Evolutionary conservation across 2,329 filamentous ascomycete genomes (phyloP).

Genomic region (Venturia effusa): DNA sequence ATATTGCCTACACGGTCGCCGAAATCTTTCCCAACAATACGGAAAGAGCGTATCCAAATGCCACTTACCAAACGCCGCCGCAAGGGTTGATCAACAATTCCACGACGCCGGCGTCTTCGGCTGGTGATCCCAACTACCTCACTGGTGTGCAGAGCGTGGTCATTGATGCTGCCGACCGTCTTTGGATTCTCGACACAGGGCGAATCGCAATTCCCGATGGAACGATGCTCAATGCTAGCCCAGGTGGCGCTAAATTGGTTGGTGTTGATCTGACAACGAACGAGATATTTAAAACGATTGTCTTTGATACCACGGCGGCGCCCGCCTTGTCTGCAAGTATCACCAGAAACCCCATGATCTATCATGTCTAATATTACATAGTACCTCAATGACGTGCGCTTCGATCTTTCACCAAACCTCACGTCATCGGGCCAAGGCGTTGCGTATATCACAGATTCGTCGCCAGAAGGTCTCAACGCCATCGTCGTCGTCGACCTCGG

Average conservation of each 20-base stretch:
- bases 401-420: slow-evolving; percentile 38
- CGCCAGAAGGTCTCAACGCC: slow-evolving; percentile 37
- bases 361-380: slow-evolving; percentile 34
- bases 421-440: slow-evolving; percentile 17
- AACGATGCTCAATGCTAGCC: slow-evolving; percentile 32
- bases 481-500: slow-evolving; percentile 41
- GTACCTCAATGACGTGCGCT: slow-evolving; percentile 44
- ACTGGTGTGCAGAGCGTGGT: slow-evolving; percentile 44
- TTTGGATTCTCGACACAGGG: slow-evolving; percentile 45
- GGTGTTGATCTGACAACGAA: slow-evolving; percentile 37
- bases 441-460: slow-evolving; percentile 44
- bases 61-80: slow-evolving; percentile 37
- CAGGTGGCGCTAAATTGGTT: slow-evolving; percentile 41
- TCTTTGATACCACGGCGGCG: slow-evolving; percentile 25
- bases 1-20: slow-evolving; percentile 37
- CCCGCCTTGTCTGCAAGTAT: slow-evolving; percentile 13
- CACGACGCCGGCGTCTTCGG: slow-evolving; percentile 33
- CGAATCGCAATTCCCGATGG: slow-evolving; percentile 32
- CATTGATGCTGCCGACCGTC: slow-evolving; percentile 37
- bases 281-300: slow-evolving; percentile 38
- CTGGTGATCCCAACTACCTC: slow-evolving; percentile 38
- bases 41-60: slow-evolving; percentile 32
- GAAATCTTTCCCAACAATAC: slow-evolving; percentile 34
- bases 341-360: slow-evolving; percentile 17
- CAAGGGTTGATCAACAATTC: slow-evolving; percentile 41